Evolutionary conservation across 345 rosid species (phyloP).

Genomic region (Moricandia arvensis): DNA sequence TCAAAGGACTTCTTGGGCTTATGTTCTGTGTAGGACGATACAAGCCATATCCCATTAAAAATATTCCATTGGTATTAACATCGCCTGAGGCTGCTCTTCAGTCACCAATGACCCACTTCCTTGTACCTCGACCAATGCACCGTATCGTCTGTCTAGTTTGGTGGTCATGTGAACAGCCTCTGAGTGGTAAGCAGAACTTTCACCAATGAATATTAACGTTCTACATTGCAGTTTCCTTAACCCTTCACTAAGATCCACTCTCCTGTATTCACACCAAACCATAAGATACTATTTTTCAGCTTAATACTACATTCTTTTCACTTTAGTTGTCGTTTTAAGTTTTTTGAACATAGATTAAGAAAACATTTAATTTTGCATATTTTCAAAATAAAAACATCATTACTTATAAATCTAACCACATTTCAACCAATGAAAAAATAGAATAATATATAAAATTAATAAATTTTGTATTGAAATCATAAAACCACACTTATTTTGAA

Average conservation of each 20-base stretch:
- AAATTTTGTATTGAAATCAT: no score
- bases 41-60: constrained; percentile 76
- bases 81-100: constrained; percentile 96
- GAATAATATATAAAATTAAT: no score
- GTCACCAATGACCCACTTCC: constrained; percentile 96
- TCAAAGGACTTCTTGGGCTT: constrained; percentile 94
- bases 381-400: no score
- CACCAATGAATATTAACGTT: constrained; percentile 84
- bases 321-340: no score
- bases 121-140: constrained; percentile 95
- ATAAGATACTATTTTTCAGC: background rate
- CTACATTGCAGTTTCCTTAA: constrained; percentile 74
- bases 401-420: no score
- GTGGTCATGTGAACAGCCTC: constrained; percentile 89
- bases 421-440: no score
- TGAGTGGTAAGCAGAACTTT: constrained; percentile 73
- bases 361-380: no score
- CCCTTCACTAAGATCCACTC: constrained; percentile 80
- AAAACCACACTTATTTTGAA: no score
- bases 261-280: constrained; percentile 47
- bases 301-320: no score
- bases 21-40: constrained; percentile 68
- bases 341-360: no score
- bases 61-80: constrained; percentile 91
- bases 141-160: constrained; percentile 69